Base-by-base conservation (phyloP, 768 basidiomycete genomes). In the Dendrothele bispora region DNA sequence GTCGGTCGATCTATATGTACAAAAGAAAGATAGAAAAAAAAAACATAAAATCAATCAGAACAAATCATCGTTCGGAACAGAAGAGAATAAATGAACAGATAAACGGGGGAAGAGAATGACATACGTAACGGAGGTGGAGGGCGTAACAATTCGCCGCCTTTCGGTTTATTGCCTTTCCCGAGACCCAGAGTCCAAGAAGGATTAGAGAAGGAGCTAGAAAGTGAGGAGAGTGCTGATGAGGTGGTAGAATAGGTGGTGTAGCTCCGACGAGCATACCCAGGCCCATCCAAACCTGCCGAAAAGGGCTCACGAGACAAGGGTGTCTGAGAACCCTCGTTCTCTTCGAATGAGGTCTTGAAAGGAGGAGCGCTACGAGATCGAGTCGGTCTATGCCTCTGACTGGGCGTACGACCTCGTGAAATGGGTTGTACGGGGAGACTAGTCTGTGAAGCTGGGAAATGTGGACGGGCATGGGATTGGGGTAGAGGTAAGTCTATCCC, bases 1-100 rank as follows among this genome's bases (percentile, higher is more conserved):
- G 80, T 86, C 0, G 88, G 88, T n/a, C 88, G 84, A 28, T 88
- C 88, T 90, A 51, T n/a, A n/a, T n/a, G n/a, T n/a, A n/a, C n/a
- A n/a, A 14, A 38, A 20, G 10, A 26, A 47, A 29, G 29, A 32
- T 10, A 49, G 5, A 42, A 10, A 25, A 28, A 35, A 22, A 27
- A 39, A n/a, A n/a, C n/a, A n/a, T n/a, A n/a, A n/a, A n/a, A n/a
- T n/a, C n/a, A n/a, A n/a, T n/a, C n/a, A n/a, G n/a, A n/a, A n/a
- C n/a, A n/a, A 45, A 15, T 32, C 50, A 40, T 46, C 30, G 43
- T 34, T 35, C 18, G 18, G 29, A 21, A 39, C 28, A 28, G 49
- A 21, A 50, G 47, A 30, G 35, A 39, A 6, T 39, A 46, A n/a
- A 7, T 26, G 27, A 40, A 5, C 15, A 3, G n/a, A 4, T 20